phyloP scores from a whole-genome alignment of 257 asterid species.

The Solanum clarkiae region DNA sequence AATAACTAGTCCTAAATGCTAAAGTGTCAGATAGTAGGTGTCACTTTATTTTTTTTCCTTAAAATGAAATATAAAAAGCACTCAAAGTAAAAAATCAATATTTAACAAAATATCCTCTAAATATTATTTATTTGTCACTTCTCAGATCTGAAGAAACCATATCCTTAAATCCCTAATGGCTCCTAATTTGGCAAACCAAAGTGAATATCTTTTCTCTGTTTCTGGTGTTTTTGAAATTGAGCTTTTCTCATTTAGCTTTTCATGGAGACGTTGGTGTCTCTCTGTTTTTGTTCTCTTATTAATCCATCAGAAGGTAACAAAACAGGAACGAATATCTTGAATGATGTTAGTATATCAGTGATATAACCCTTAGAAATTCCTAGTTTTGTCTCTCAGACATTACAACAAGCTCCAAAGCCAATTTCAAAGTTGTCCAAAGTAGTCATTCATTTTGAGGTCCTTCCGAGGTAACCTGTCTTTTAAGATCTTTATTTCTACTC shows the following conservation, averaged over 20 bases:
- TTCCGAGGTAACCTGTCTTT: neutral
- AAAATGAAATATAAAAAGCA: too few relatives aligned
- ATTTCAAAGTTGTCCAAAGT: too few relatives aligned
- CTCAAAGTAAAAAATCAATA: neutral
- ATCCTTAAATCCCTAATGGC: neutral
- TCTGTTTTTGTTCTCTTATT: too few relatives aligned
- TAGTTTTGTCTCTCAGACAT: too few relatives aligned
- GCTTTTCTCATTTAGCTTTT: neutral
- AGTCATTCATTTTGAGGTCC: neutral
- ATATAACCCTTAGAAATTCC: neutral
- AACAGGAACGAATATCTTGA: neutral
- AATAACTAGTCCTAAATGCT: too few relatives aligned
- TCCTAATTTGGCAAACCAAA: neutral
- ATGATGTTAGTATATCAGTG: neutral
- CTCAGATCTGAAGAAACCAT: neutral
- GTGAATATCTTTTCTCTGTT: neutral
- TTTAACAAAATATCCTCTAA: neutral
- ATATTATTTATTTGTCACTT: neutral
- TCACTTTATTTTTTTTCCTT: too few relatives aligned
- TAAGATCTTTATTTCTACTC: neutral
- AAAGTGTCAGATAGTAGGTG: too few relatives aligned
- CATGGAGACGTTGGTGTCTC: neutral
- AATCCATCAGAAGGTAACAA: neutral
- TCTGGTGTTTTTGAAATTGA: too few relatives aligned
- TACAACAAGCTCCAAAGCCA: too few relatives aligned